Evolutionary conservation across 2,329 filamentous ascomycete genomes (phyloP).

Genomic region (Microdochium trichocladiopsis): DNA sequence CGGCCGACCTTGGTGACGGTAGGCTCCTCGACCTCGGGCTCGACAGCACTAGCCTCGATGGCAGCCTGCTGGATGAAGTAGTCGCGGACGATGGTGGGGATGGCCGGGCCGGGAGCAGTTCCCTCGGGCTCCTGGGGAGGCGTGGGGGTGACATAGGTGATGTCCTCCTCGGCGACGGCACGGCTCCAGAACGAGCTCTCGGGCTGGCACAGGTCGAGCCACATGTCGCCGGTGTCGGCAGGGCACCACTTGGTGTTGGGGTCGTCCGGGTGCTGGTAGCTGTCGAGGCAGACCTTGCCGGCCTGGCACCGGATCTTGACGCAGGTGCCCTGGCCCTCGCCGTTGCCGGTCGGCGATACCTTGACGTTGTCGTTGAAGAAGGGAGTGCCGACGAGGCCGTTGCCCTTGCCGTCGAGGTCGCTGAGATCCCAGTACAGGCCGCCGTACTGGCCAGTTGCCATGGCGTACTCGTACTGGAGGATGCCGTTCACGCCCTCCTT

Average conservation of each 20-base stretch:
- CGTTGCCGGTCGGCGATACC: constrained; percentile 4
- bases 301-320: constrained; percentile 2
- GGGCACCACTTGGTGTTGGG: constrained; percentile 4
- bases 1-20: background rate
- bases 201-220: constrained; percentile 6
- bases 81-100: background rate
- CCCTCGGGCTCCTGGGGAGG: background rate
- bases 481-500: constrained; percentile 1
- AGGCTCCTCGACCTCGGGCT: background rate
- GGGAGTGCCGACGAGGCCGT: constrained; percentile 4
- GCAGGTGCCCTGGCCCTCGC: constrained; percentile 5
- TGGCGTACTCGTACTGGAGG: constrained; percentile 7
- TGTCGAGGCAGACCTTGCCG: constrained; percentile 4
- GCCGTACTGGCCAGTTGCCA: background rate
- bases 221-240: constrained; percentile 4
- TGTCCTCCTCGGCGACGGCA: background rate
- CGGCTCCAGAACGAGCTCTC: background rate
- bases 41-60: background rate
- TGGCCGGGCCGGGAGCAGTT: background rate
- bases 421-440: constrained; percentile 6
- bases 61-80: background rate
- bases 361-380: constrained; percentile 6
- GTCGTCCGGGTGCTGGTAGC: constrained; percentile 5
- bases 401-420: constrained; percentile 5
- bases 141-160: background rate